Evolutionary conservation across 306 rosid species (phyloP).

Genomic region (Ziziphus jujuba): DNA sequence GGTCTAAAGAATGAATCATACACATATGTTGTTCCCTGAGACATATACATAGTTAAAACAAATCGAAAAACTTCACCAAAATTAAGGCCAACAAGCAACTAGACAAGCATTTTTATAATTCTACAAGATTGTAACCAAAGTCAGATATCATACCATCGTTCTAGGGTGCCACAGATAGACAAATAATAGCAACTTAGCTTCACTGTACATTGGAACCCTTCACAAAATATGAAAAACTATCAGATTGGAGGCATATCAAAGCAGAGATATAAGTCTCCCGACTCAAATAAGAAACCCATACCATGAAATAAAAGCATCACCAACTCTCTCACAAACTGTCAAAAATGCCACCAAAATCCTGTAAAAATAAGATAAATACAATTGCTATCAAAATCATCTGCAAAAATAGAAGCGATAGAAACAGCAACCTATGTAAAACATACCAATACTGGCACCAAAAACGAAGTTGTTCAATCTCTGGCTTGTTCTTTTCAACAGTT

Average conservation of each 20-base stretch:
- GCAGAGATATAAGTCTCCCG: constrained; percentile 16
- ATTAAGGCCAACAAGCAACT: constrained; percentile 11
- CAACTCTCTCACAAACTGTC: constrained; percentile 76
- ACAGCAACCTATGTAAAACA: constrained; percentile 6
- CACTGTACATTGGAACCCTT: constrained; percentile 98
- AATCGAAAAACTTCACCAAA: background rate
- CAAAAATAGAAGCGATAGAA: background rate
- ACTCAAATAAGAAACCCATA: constrained; percentile 34
- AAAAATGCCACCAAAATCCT: constrained; percentile 94
- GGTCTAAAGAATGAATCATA: constrained; percentile 90
- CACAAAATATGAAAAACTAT: constrained; percentile 23
- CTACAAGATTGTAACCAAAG: constrained; percentile 1
- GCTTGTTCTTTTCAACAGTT: constrained; percentile 72
- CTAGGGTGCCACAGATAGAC: constrained; percentile 91
- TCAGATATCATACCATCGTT: constrained; percentile 57
- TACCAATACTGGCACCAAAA: constrained; percentile 99
- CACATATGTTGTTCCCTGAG: constrained; percentile 78
- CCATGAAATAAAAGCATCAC: constrained; percentile 90
- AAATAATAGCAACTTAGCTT: constrained; percentile 86
- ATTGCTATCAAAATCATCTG: background rate
- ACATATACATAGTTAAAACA: constrained; percentile 20
- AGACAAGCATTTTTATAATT: constrained; percentile 21
- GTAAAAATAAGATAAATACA: constrained; percentile 23
- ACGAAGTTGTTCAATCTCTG: constrained; percentile 81
- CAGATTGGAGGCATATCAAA: constrained; percentile 3